phyloP scores from a whole-genome alignment of 805 yeast species.

The Saccharomyces kudriavzevii region DNA sequence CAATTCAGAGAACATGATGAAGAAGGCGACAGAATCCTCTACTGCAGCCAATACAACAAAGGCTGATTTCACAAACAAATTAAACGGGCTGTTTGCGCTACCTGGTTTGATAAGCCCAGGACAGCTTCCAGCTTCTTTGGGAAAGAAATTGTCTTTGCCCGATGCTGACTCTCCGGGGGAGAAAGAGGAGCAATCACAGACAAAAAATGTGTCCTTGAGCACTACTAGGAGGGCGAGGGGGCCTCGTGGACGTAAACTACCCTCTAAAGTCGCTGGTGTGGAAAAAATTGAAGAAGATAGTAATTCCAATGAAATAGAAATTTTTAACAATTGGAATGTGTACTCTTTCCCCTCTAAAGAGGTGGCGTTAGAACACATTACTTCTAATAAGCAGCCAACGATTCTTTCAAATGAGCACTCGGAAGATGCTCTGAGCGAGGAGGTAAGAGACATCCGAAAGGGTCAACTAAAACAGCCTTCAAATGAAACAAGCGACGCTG shows the following conservation, averaged over 20 bases:
- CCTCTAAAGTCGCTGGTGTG: constrained; percentile 40
- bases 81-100: constrained; percentile 53
- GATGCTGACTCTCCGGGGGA: not conserved
- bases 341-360: not conserved
- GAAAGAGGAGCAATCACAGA: not conserved
- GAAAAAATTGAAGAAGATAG: constrained; percentile 21
- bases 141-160: constrained; percentile 12
- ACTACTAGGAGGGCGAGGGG: constrained; percentile 50
- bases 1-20: not conserved
- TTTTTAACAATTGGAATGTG: constrained; percentile 20
- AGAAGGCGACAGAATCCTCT: constrained; percentile 1
- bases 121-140: constrained; percentile 17
- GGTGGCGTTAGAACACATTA: not conserved
- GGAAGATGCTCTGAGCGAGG: constrained; percentile 1
- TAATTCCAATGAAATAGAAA: constrained; percentile 14
- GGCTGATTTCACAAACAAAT: constrained; percentile 46
- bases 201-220: not conserved
- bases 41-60: constrained; percentile 5
- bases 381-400: not conserved
- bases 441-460: not conserved
- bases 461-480: not conserved
- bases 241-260: constrained; percentile 66
- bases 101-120: constrained; percentile 41
- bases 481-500: not conserved
- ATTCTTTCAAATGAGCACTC: constrained; percentile 1